Evolutionary conservation across 495 filamentous ascomycete genomes (phyloP), one percentile per base, ranked within the genome.

Genomic region (Chaetomium fimeti): DNA sequence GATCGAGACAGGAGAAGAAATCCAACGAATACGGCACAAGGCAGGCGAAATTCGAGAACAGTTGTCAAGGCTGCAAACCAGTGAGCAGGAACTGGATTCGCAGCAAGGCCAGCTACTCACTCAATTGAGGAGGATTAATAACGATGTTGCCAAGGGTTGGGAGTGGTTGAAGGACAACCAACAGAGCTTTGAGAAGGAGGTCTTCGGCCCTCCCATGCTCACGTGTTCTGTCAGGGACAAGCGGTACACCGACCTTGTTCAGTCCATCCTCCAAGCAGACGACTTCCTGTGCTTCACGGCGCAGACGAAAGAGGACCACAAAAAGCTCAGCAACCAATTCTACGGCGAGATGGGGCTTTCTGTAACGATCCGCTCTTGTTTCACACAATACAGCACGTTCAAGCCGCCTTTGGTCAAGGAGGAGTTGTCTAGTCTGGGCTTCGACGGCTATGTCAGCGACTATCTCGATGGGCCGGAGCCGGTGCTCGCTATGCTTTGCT

Each of bases 401-500:
- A 77, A 62, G 45, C 69, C 85, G n/a, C 81, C 83, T 2, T 63
- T 89, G n/a, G 80, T 87, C 11, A 79, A 68, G 51, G 71, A 78
- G 11, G 69, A 90, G 57, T 71, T 92, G 58, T 69, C 69, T 32
- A 58, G 65, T 4, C 77, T 86, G 55, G 93, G 92, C 1, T 87
- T 98, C 56, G 89, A 94, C 61, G 85, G 86, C 12, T 97, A 88
- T 81, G 86, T 89, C 5, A 78, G 88, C 4, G 88, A 97, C 67
- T 90, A 80, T 60, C 70, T 99, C 13, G 81, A 84, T 27, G 94
- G 92, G 0, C 94, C 94, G 1, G 89, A 90, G 18, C 86, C 91
- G 5, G 90, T 99, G 3, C 76, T 97, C 32, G 86, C 91, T 25
- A 92, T 95, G 88, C 83, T 99, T 36, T 96, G 91, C 69, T 81